Percentiles rank a stretch among this genome's conserved stretches.
Evolutionary conservation across 805 yeast genomes (phyloP).

Genomic region (Ogataea saltuana): DNA sequence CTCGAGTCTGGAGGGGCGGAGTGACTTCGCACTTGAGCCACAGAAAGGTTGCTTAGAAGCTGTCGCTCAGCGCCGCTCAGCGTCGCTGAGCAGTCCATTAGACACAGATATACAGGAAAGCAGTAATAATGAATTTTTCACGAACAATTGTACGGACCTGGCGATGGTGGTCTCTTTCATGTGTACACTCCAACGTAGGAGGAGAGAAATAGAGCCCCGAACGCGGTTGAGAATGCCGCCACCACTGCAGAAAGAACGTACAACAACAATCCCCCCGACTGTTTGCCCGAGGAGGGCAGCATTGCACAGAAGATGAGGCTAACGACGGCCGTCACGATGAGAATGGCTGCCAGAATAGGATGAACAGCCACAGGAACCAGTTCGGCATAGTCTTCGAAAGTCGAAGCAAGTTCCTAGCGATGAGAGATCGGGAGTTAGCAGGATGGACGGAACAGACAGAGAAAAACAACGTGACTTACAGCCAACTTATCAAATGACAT

Average conservation of each 20-base stretch:
- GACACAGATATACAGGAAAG: background rate
- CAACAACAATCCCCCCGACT: background rate
- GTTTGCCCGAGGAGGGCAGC: conserved; percentile 5
- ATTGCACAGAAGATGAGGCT: conserved; percentile 12
- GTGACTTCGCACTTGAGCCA: too few relatives aligned
- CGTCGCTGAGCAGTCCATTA: too few relatives aligned
- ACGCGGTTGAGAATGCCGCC: conserved; percentile 28
- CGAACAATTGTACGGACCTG: background rate
- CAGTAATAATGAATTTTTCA: too few relatives aligned
- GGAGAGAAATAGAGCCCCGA: conserved; percentile 33
- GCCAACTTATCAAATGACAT: conserved; percentile 5
- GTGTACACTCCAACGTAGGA: conserved; percentile 36
- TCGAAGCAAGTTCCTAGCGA: conserved; percentile 6
- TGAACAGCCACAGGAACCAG: conserved; percentile 19
- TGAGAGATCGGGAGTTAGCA: background rate
- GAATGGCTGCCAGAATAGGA: conserved; percentile 18
- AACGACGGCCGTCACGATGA: conserved; percentile 2
- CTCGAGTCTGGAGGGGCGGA: conserved; percentile 15
- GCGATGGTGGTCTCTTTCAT: conserved; percentile 9
- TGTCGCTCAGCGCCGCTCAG: too few relatives aligned
- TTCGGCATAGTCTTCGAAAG: conserved; percentile 12
- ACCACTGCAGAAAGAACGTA: conserved; percentile 23
- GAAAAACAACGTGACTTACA: background rate
- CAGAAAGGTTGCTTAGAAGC: conserved; percentile 2
- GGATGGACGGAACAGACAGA: background rate